Evolutionary conservation across 116 monocot genomes (phyloP).

Genomic region (Posidonia oceanica): DNA sequence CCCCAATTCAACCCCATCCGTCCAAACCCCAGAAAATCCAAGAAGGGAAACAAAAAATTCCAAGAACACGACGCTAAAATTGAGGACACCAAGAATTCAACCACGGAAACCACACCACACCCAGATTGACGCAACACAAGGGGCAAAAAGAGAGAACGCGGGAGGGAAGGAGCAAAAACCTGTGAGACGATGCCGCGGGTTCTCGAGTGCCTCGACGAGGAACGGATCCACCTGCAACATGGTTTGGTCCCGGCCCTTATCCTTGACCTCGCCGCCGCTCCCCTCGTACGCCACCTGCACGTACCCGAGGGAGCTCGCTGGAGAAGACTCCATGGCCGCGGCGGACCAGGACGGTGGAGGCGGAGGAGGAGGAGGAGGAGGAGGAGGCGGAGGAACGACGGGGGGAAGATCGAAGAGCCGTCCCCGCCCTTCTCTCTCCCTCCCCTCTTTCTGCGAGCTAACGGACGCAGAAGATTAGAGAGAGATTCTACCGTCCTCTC

Average conservation of each 20-base stretch:
- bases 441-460: conserved; percentile 1
- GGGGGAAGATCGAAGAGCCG: background rate
- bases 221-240: conserved; percentile 30
- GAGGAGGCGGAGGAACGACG: conserved; percentile 2
- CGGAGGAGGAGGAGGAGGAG: background rate
- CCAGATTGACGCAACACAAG: background rate
- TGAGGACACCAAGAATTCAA: no score
- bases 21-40: no score
- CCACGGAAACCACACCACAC: background rate
- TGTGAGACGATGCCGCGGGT: conserved; percentile 43
- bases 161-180: conserved; percentile 13
- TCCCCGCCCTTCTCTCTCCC: conserved; percentile 3
- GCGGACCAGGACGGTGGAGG: background rate
- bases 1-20: no score
- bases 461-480: background rate
- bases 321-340: conserved; percentile 1
- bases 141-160: background rate
- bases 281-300: background rate
- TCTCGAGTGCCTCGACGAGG: conserved; percentile 47
- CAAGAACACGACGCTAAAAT: no score
- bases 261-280: conserved; percentile 12
- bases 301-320: background rate
- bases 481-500: no score
- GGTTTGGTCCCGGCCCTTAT: background rate
- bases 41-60: no score